Conservation (phyloP, 2,329 filamentous ascomycete genomes). For the Lizonia empirigonia region DNA sequence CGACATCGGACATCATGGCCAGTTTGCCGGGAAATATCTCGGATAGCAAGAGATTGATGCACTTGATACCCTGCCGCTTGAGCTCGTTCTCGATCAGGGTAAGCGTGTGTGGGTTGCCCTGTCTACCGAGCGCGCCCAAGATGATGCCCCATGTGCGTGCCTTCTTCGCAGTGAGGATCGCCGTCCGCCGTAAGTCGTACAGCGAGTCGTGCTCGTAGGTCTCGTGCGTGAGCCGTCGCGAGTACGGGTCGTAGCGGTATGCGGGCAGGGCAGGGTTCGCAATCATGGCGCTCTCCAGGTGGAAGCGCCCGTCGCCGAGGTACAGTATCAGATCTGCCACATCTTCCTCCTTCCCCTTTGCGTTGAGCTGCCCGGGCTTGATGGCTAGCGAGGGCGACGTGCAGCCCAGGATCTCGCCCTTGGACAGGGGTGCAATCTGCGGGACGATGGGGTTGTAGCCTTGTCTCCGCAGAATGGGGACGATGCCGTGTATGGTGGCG, state of each 20-base stretch:
- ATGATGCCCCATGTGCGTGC: constrained; percentile 95
- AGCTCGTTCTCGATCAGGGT: constrained; percentile 81
- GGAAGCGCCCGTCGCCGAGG: constrained; percentile 90
- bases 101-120: constrained; percentile 95
- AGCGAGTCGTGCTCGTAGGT: constrained; percentile 92
- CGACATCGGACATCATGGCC: constrained; percentile 88
- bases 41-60: constrained; percentile 82
- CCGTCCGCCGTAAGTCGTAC: constrained; percentile 76
- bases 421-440: constrained; percentile 89
- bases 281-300: constrained; percentile 98
- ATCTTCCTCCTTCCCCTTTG: constrained; percentile 54
- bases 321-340: constrained; percentile 78
- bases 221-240: constrained; percentile 86
- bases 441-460: constrained; percentile 88
- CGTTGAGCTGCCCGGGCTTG: constrained; percentile 42
- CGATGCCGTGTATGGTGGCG: constrained; percentile 87
- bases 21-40: constrained; percentile 98
- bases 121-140: constrained; percentile 85
- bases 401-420: constrained; percentile 96
- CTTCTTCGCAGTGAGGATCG: constrained; percentile 74
- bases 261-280: constrained; percentile 91
- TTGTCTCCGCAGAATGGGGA: constrained; percentile 75
- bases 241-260: constrained; percentile 97
- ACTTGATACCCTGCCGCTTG: constrained; percentile 72
- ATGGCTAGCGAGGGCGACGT: constrained; percentile 71